Conservation (phyloP, 1,139 yeast genomes). For the Kluyveromyces sp. region DNA sequence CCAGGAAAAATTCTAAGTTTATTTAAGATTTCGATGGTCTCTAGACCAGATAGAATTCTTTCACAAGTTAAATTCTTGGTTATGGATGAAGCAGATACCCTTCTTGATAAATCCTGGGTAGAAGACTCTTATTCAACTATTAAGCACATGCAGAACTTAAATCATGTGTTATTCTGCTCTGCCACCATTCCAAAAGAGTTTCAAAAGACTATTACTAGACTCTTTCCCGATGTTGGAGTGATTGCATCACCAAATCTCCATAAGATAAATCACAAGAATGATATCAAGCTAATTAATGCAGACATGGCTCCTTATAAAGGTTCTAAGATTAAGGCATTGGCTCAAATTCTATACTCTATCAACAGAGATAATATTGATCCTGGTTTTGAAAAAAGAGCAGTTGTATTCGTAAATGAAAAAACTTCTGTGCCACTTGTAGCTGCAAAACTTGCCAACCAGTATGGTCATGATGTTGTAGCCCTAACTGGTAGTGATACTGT, state of each 20-base stretch:
- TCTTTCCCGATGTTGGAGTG: constrained; percentile 62
- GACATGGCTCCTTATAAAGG: constrained; percentile 71
- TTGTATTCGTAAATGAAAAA: constrained; percentile 78
- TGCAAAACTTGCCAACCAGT: constrained; percentile 42
- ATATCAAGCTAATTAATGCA: constrained; percentile 69
- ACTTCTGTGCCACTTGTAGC: constrained; percentile 52
- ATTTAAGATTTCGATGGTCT: constrained; percentile 37
- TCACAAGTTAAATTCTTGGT: constrained; percentile 52
- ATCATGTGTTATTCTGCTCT: constrained; percentile 68
- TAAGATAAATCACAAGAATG: constrained; percentile 67
- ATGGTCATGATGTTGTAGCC: constrained; percentile 55
- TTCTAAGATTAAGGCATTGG: constrained; percentile 73
- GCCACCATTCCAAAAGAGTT: constrained; percentile 86
- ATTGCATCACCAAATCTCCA: constrained; percentile 80
- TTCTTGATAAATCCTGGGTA: constrained; percentile 77
- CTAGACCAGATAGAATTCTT: constrained; percentile 43
- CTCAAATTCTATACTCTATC: constrained; percentile 83
- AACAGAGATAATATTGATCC: constrained; percentile 76
- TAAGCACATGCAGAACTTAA: constrained; percentile 44
- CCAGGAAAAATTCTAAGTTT: constrained; percentile 57
- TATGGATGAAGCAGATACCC: constrained; percentile 93
- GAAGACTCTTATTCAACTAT: constrained; percentile 57
- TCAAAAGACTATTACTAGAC: constrained; percentile 48
- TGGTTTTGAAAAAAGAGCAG: constrained; percentile 69
- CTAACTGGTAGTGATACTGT: constrained; percentile 59